phyloP scores from a whole-genome alignment of 441 rosid genomes.

The Gossypium schwendimanii region DNA sequence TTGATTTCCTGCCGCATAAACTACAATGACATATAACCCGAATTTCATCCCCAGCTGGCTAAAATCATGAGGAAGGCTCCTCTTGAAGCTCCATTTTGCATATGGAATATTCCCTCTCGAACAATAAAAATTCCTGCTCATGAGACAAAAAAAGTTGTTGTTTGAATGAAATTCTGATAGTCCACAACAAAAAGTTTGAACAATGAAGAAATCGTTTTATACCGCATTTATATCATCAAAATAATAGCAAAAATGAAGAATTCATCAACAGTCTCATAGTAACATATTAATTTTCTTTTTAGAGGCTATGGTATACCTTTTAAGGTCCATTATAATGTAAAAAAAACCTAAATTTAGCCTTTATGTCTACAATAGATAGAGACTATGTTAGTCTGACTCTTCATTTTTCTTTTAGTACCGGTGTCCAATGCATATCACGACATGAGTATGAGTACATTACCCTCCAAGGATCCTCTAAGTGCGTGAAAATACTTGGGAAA shows the following conservation, averaged over 20 bases:
- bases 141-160: background rate
- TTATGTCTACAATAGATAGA: background rate
- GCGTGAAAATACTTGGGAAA: background rate
- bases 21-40: background rate
- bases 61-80: conserved; percentile 30
- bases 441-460: background rate
- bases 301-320: background rate
- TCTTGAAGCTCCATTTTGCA: conserved; percentile 70
- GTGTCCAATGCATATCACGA: background rate
- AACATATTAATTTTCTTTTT: background rate
- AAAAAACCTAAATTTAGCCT: background rate
- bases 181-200: background rate
- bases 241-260: background rate
- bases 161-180: background rate
- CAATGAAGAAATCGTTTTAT: background rate
- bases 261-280: background rate
- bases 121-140: conserved; percentile 74
- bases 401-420: background rate
- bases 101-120: conserved; percentile 79
- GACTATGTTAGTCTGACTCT: background rate
- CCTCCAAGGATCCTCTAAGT: background rate
- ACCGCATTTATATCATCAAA: background rate
- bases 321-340: background rate
- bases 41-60: background rate
- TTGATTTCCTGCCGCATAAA: background rate